These are phyloP conservation scores for Leccinellum rugosiceps DNA, from an alignment of 768 basidiomycete genomes.

Conservation along the genomic window DNA sequence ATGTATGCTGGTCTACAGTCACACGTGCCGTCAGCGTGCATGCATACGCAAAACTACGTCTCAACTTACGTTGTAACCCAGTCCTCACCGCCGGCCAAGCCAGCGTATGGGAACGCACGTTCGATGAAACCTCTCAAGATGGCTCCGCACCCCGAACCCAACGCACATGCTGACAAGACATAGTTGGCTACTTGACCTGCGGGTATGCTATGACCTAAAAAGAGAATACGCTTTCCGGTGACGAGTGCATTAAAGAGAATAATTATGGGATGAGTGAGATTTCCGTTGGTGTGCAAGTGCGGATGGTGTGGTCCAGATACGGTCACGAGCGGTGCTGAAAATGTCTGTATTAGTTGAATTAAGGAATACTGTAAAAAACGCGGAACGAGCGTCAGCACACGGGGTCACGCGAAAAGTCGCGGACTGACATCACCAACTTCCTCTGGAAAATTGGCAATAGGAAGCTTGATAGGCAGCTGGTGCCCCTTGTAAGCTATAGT, in stretches of 20 bases:
- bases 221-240: constrained; percentile 94
- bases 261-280: constrained; percentile 89
- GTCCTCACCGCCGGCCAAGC: constrained; percentile 82
- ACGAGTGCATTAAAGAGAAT: constrained; percentile 94
- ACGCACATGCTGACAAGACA: constrained; percentile 91
- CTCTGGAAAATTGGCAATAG: constrained; percentile 83
- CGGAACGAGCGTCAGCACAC: constrained; percentile 4
- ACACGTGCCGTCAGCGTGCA: constrained; percentile 7
- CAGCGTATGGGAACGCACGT: constrained; percentile 93
- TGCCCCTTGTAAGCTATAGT: constrained; percentile 80
- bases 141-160: constrained; percentile 87
- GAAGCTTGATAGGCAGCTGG: constrained; percentile 86
- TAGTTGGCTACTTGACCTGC: constrained; percentile 89
- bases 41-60: not conserved
- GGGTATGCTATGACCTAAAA: constrained; percentile 85
- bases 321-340: constrained; percentile 56
- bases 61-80: constrained; percentile 79
- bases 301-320: constrained; percentile 80
- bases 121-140: constrained; percentile 84
- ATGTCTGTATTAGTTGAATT: constrained; percentile 84
- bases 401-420: not conserved
- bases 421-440: constrained; percentile 93
- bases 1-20: constrained; percentile 78
- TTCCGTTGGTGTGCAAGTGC: constrained; percentile 90
- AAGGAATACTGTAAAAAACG: constrained; percentile 70